A percentile compares a stretch with the other conserved stretches of the same genome.
phyloP scores from a whole-genome alignment of 2,329 filamentous ascomycete species.

The Lecanicillium sp. region DNA sequence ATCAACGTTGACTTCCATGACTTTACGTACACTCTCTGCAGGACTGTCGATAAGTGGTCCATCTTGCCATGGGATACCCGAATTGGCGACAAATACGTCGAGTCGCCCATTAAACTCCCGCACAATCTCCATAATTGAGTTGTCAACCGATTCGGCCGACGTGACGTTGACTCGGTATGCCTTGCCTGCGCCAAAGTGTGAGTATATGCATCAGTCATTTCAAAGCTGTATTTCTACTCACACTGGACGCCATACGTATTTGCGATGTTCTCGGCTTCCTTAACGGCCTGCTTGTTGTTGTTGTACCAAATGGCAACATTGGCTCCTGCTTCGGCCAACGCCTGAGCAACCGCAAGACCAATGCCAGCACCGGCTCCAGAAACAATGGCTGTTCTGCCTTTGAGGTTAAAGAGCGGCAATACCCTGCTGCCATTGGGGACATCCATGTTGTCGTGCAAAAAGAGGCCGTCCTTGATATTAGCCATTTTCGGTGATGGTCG shows the following conservation, averaged over 20 bases:
- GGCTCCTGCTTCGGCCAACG: slow-evolving; percentile 39
- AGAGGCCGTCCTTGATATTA: too few relatives aligned
- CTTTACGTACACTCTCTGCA: not conserved
- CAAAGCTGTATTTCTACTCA: slow-evolving; percentile 18
- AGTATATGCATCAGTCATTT: slow-evolving; percentile 30
- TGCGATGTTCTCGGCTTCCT: not conserved
- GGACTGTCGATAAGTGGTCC: not conserved
- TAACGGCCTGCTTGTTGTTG: not conserved
- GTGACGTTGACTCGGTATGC: slow-evolving; percentile 27
- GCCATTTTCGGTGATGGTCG: too few relatives aligned
- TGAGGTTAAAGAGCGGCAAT: slow-evolving; percentile 36
- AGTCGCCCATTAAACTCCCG: slow-evolving; percentile 34
- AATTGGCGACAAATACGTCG: slow-evolving; percentile 39
- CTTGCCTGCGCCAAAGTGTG: slow-evolving; percentile 26
- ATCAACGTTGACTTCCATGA: slow-evolving; percentile 30
- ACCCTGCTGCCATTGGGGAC: too few relatives aligned
- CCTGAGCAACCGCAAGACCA: slow-evolving; percentile 37
- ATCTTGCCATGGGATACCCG: slow-evolving; percentile 24
- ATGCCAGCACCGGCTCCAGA: slow-evolving; percentile 42
- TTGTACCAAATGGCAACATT: slow-evolving; percentile 32
- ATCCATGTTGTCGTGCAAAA: too few relatives aligned
- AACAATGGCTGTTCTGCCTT: slow-evolving; percentile 36
- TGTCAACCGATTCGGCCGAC: not conserved
- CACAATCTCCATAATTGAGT: slow-evolving; percentile 26
- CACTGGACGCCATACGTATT: not conserved